These are phyloP conservation scores for Potentilla sterilis DNA, from an alignment of 306 rosid genomes.

Conservation along the genomic window DNA sequence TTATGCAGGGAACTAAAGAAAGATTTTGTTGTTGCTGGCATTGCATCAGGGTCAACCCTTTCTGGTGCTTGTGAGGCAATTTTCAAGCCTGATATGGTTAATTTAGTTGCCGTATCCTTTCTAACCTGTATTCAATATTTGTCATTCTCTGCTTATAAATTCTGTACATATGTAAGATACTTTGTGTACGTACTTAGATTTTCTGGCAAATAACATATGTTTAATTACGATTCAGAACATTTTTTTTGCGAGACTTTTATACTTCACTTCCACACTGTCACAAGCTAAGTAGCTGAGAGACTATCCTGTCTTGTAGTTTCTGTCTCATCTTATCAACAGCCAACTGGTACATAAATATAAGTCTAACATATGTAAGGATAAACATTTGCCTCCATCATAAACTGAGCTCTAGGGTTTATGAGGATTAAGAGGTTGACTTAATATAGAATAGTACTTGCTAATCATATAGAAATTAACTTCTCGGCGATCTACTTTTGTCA, in stretches of 20 bases:
- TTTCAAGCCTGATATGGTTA: slow-evolving; percentile 89
- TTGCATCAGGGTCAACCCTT: slow-evolving; percentile 78
- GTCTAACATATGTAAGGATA: neutral
- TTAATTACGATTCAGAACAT: neutral
- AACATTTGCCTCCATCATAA: neutral
- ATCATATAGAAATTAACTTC: neutral
- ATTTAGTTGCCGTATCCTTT: slow-evolving; percentile 30
- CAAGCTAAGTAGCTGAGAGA: neutral
- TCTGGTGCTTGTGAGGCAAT: slow-evolving; percentile 96
- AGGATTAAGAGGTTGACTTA: neutral
- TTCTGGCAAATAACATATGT: neutral
- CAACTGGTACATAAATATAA: neutral
- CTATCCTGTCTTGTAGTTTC: neutral
- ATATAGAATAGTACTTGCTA: neutral
- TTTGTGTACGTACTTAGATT: neutral
- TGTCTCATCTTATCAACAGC: neutral
- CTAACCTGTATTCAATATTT: slow-evolving; percentile 1
- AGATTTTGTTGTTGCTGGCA: slow-evolving; percentile 86
- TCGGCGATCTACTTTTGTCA: neutral
- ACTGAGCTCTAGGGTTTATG: neutral
- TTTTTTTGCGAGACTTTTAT: too few species aligned
- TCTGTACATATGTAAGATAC: neutral
- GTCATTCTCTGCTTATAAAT: neutral
- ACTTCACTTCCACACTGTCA: neutral
- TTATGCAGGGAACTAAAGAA: slow-evolving; percentile 79